Base-by-base conservation (phyloP, 2,329 filamentous ascomycete species). In the Incumbomyces delicatus region DNA sequence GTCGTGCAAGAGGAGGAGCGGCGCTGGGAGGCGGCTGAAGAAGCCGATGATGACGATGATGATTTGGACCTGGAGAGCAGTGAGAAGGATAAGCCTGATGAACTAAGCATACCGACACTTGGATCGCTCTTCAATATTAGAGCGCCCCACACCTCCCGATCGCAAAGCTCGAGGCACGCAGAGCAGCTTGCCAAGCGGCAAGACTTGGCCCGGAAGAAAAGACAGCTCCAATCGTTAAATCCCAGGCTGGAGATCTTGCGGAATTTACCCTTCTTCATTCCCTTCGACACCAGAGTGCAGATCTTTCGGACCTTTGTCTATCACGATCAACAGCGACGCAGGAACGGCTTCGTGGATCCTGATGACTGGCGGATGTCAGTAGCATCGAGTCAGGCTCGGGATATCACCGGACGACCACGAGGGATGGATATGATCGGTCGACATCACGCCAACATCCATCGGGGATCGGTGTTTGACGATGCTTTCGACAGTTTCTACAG, bases 181-280 rank as follows among this genome's bases (percentile, higher is more conserved):
- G 50, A 54, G 10, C 38, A 46, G 12, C 30, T 49, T 3, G 50
- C 56, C 35, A 53, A 47, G 17, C 51, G 49, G 39, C 47, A 47
- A 30, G 30, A 47, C 20, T 80, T 87, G 58, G 76, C 80, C 52
- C 80, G 80, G 58, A 74, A 76, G 6, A 80, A 81, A 36, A 75
- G 82, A 32, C 77, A 85, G 50, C 68, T 94, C 18, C 85, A 89
- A 40, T 77, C 83, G 12, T 80, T 95, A 50, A 87, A 85, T 0
- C 90, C 92, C 1, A 83, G 90, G 55, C 71, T 95, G 8, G 89
- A 95, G 60, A 85, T 98, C 4, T 67, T 98, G 42, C 83, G 92
- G 55, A 94, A 96, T 59, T 94, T 98, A 81, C 92, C 92, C 0
- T 98, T 96, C 62, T 85, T 90, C 55, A 92, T 98, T 37, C 92